Conservation (phyloP, 2,329 filamentous ascomycete genomes). For the Cordyceps pruinosa region DNA sequence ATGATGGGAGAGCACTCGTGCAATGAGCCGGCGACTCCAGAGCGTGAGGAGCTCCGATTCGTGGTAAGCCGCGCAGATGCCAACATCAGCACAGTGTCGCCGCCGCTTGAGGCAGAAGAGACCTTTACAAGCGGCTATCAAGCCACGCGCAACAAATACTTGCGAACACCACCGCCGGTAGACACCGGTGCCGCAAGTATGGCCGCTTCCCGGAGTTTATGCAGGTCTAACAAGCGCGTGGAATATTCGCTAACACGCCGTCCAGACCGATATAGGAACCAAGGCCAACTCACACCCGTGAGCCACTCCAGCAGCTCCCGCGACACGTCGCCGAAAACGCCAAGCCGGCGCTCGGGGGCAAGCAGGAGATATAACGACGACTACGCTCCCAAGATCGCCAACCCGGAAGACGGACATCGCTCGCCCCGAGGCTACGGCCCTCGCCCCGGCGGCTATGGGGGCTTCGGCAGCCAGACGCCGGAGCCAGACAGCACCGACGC, state of each 20-base stretch:
- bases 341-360: conserved; percentile 37
- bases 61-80: not conserved
- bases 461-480: conserved; percentile 33
- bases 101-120: conserved; percentile 29
- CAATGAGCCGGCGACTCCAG: conserved; percentile 34
- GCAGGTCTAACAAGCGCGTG: not conserved
- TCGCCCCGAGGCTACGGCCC: conserved; percentile 28
- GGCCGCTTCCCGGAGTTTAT: conserved; percentile 16
- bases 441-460: conserved; percentile 44
- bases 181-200: conserved; percentile 49
- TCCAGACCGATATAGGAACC: conserved; percentile 47
- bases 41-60: conserved; percentile 31
- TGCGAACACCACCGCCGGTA: conserved; percentile 38
- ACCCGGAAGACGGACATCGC: conserved; percentile 33
- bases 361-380: conserved; percentile 36
- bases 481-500: conserved; percentile 30
- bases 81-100: conserved; percentile 25
- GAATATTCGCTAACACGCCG: conserved; percentile 17
- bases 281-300: conserved; percentile 55
- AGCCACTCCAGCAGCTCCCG: conserved; percentile 55
- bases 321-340: conserved; percentile 57
- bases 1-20: conserved; percentile 83
- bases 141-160: conserved; percentile 28
- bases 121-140: conserved; percentile 21
- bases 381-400: conserved; percentile 39